Evolutionary conservation across 2,329 filamentous ascomycete genomes (phyloP).

Genomic region (Clonostachys sp.): DNA sequence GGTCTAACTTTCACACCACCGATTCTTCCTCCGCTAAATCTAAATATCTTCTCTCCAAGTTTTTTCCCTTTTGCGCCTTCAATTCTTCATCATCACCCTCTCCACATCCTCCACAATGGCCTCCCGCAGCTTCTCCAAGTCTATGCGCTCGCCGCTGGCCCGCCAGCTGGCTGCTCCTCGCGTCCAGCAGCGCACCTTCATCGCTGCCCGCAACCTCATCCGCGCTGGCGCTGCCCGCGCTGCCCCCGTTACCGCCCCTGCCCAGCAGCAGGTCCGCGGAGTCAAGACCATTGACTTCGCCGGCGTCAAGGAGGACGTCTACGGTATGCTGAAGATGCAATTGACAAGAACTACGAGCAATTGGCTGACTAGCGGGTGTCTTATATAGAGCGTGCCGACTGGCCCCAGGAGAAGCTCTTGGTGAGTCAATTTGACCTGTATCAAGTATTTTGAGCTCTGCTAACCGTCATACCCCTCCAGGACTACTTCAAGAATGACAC

Average conservation of each 20-base stretch:
- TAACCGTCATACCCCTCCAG: conserved; percentile 33
- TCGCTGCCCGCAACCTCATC: conserved; percentile 52
- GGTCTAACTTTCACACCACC: neutral
- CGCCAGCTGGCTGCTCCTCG: conserved; percentile 59
- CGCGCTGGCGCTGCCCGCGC: conserved; percentile 48
- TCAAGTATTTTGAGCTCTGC: neutral
- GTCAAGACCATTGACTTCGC: conserved; percentile 99
- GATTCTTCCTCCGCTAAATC: conserved; percentile 6
- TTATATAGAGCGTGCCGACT: conserved; percentile 84
- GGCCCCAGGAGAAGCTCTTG: conserved; percentile 96
- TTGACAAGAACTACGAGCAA: neutral
- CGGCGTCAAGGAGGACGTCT: conserved; percentile 90
- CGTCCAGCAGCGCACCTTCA: conserved; percentile 58
- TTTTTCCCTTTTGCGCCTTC: conserved; percentile 5
- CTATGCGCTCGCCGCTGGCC: conserved; percentile 57
- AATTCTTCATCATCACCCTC: conserved; percentile 15
- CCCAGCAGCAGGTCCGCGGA: conserved; percentile 75
- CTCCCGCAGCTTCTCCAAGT: conserved; percentile 68
- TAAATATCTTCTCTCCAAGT: neutral
- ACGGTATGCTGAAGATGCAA: conserved; percentile 53
- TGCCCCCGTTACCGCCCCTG: conserved; percentile 41
- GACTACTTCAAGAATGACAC: conserved; percentile 99
- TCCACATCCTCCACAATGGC: conserved; percentile 59
- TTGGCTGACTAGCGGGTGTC: neutral
- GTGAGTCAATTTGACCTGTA: conserved; percentile 50